Evolutionary conservation across 371 early-diverging fungal genomes (phyloP).

Genomic region (Coemansia sp.): DNA sequence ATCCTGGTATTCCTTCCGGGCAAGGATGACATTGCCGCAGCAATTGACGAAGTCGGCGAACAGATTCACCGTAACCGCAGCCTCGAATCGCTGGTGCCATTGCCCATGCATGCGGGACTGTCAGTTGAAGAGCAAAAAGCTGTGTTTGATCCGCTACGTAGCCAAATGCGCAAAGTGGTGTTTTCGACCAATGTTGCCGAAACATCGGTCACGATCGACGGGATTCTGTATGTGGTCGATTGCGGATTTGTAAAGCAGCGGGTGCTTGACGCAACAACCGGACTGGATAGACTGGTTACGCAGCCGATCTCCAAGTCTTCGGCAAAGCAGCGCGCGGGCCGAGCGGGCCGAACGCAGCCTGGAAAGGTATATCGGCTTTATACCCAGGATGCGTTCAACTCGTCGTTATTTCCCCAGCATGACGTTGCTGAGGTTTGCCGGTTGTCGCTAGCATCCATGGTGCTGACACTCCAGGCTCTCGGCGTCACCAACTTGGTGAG

Average conservation of each 20-base stretch:
- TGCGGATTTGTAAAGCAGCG: constrained; percentile 97
- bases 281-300: constrained; percentile 84
- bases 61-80: constrained; percentile 65
- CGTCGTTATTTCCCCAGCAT: constrained; percentile 86
- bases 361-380: constrained; percentile 98
- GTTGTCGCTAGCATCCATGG: constrained; percentile 83
- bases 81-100: constrained; percentile 66
- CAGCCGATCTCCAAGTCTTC: constrained; percentile 90
- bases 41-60: constrained; percentile 67
- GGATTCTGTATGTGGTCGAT: constrained; percentile 97
- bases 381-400: constrained; percentile 86
- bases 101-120: constrained; percentile 91
- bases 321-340: constrained; percentile 92
- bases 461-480: constrained; percentile 81
- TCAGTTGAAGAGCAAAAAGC: constrained; percentile 86
- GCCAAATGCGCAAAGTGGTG: constrained; percentile 89
- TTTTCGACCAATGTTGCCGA: constrained; percentile 99
- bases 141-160: constrained; percentile 91
- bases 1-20: constrained; percentile 98
- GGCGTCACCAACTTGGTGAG: constrained; percentile 90
- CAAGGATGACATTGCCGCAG: constrained; percentile 91
- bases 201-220: constrained; percentile 98
- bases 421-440: constrained; percentile 92
- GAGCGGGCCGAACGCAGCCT: constrained; percentile 92
- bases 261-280: constrained; percentile 75